These are phyloP conservation scores for Botryotinia calthae DNA, from an alignment of 2,329 filamentous ascomycete genomes.

Conservation along the genomic window DNA sequence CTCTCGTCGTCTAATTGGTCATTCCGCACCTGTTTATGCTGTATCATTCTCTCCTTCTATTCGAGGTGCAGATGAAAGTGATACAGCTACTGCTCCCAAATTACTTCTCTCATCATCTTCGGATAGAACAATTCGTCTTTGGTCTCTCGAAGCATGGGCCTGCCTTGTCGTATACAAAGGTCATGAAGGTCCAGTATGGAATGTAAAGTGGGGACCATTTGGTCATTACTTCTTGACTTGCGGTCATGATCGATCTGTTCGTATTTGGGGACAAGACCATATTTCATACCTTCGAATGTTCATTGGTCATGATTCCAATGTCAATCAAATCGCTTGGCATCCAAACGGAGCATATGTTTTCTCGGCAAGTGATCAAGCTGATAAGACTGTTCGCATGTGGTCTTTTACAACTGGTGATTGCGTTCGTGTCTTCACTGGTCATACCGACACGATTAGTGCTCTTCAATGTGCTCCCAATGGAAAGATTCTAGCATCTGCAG, in stretches of 20 bases:
- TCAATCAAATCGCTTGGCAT: conserved; percentile 92
- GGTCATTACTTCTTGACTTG: conserved; percentile 92
- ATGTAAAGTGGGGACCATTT: conserved; percentile 84
- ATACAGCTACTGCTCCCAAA: conserved; percentile 58
- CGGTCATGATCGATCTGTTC: conserved; percentile 84
- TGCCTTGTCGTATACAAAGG: conserved; percentile 92
- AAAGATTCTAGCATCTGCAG: conserved; percentile 85
- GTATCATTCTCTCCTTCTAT: conserved; percentile 71
- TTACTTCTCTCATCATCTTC: conserved; percentile 84
- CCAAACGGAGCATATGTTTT: conserved; percentile 93
- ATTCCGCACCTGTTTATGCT: conserved; percentile 84
- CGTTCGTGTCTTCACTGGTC: conserved; percentile 88
- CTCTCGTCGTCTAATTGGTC: conserved; percentile 78
- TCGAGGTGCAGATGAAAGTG: conserved; percentile 31
- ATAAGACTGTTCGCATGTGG: conserved; percentile 98
- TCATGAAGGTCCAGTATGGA: conserved; percentile 85
- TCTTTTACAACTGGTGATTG: conserved; percentile 82
- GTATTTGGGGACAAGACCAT: conserved; percentile 90
- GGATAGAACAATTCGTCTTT: conserved; percentile 85
- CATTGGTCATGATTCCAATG: conserved; percentile 87
- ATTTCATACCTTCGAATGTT: conserved; percentile 85
- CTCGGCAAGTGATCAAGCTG: conserved; percentile 77
- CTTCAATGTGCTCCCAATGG: conserved; percentile 85
- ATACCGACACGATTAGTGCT: conserved; percentile 81
- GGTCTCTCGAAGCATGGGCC: conserved; percentile 90